phyloP scores from a whole-genome alignment of 176 grass and related monocot species.

The Luzula sylvatica region DNA sequence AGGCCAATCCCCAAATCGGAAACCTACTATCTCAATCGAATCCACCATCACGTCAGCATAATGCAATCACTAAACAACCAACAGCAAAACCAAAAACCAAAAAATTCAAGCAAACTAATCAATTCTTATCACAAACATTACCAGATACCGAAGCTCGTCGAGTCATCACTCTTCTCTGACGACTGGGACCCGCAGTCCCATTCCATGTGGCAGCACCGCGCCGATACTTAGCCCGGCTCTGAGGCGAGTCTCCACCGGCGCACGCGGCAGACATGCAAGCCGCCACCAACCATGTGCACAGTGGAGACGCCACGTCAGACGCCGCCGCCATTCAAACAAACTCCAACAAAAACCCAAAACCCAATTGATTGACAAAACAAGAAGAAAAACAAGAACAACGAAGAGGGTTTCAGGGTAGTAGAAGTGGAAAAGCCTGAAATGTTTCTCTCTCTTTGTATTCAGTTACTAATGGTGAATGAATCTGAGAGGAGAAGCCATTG shows the following conservation, averaged over 20 bases:
- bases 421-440: not conserved
- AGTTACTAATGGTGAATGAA: conserved; percentile 5
- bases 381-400: not conserved
- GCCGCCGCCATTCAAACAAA: conserved; percentile 27
- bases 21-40: conserved; percentile 52
- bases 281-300: conserved; percentile 71
- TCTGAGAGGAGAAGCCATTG: conserved; percentile 23
- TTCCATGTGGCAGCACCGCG: conserved; percentile 3
- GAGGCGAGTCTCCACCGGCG: conserved; percentile 14
- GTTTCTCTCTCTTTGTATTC: conserved; percentile 8
- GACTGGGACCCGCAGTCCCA: conserved; percentile 21
- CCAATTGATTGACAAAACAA: not conserved
- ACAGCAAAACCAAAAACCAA: conserved; percentile 12
- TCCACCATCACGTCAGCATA: conserved; percentile 23
- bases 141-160: conserved; percentile 27
- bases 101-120: not conserved
- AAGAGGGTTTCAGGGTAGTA: not conserved
- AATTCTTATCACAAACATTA: conserved; percentile 19
- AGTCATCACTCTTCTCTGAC: conserved; percentile 15
- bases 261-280: conserved; percentile 47
- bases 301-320: conserved; percentile 35
- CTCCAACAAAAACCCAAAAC: not conserved
- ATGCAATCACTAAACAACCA: conserved; percentile 15
- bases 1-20: conserved; percentile 24
- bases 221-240: conserved; percentile 16